A percentile compares a stretch with the other conserved stretches of the same genome.
phyloP scores from a whole-genome alignment of 2,329 filamentous ascomycete genomes.

The Verticillium alfalfae region DNA sequence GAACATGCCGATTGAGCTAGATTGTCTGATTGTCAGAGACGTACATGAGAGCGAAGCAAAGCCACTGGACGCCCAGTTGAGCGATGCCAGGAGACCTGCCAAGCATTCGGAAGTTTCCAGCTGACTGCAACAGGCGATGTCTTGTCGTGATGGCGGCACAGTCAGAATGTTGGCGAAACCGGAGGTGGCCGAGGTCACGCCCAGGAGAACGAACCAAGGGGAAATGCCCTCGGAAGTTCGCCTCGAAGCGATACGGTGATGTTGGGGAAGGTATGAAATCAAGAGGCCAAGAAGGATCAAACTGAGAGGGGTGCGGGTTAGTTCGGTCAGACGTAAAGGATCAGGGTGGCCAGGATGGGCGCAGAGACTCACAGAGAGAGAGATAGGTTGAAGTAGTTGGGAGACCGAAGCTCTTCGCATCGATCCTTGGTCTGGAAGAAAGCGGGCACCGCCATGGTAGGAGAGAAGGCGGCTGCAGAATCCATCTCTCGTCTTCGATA shows the following conservation, averaged over 20 bases:
- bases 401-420: constrained; percentile 47
- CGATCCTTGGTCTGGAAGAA: constrained; percentile 20
- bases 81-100: constrained; percentile 78
- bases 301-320: constrained; percentile 25
- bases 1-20: not conserved
- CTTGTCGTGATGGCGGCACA: constrained; percentile 73
- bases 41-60: constrained; percentile 88
- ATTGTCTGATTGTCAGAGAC: constrained; percentile 21
- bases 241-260: constrained; percentile 81
- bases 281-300: constrained; percentile 83
- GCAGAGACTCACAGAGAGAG: constrained; percentile 44
- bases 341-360: not conserved
- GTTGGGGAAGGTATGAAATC: constrained; percentile 90
- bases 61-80: constrained; percentile 88
- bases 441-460: not conserved
- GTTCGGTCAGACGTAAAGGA: not conserved
- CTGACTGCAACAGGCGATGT: constrained; percentile 80
- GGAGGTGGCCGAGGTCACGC: constrained; percentile 81
- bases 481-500: not conserved
- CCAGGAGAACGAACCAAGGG: constrained; percentile 91
- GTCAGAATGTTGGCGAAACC: constrained; percentile 90
- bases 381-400: constrained; percentile 49
- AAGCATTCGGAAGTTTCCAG: constrained; percentile 78
- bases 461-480: not conserved
- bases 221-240: constrained; percentile 91